Conservation (phyloP, 2,329 filamentous ascomycete species). For the Coniella lustricola region DNA sequence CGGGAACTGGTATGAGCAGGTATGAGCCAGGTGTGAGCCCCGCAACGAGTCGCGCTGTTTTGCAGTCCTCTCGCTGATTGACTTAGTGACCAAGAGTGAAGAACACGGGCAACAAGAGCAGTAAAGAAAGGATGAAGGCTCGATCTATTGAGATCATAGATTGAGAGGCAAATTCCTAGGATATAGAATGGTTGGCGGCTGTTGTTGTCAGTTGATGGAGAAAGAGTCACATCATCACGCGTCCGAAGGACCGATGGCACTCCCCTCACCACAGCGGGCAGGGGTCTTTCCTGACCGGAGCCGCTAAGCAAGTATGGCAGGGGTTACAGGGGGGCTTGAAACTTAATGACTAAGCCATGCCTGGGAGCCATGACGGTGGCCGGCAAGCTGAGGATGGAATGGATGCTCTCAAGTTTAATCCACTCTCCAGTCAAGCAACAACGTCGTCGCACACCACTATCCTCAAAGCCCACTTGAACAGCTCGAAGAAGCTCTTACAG, state of each 20-base stretch:
- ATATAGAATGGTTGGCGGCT: no score
- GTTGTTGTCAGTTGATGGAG: no score
- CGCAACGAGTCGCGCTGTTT: no score
- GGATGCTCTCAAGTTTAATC: neutral
- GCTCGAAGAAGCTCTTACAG: neutral
- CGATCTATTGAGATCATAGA: no score
- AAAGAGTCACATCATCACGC: no score
- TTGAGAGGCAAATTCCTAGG: no score
- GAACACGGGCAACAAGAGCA: neutral
- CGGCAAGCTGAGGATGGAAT: constrained; percentile 2
- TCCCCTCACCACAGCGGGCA: neutral
- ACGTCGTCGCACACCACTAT: neutral
- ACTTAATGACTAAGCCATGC: constrained; percentile 5
- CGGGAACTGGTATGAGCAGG: neutral
- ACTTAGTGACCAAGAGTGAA: no score
- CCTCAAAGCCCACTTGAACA: neutral
- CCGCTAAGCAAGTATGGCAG: no score
- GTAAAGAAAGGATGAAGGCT: no score
- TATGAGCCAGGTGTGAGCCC: no score
- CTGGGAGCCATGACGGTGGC: neutral
- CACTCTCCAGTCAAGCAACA: constrained; percentile 1
- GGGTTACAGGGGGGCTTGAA: neutral
- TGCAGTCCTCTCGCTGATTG: no score
- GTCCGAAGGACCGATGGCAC: neutral
- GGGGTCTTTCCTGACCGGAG: neutral